These are phyloP conservation scores for Plasmodium adleri DNA, from an alignment of 169 alveolate species.

Conservation along the genomic window DNA sequence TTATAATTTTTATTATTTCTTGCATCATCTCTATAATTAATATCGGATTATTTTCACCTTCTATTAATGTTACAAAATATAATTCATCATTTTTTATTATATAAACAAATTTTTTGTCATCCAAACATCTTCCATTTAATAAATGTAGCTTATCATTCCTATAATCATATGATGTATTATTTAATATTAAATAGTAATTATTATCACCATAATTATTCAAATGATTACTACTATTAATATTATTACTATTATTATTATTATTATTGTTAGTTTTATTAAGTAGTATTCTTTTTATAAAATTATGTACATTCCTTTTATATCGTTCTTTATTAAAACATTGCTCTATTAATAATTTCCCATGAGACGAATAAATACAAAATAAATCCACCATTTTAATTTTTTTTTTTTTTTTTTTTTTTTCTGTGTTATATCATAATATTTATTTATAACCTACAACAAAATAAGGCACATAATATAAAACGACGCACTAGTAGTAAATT, in stretches of 20 bases:
- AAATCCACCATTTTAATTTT: slow-evolving; percentile 41
- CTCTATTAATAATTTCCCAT: slow-evolving; percentile 30
- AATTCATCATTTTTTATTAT: slow-evolving; percentile 28
- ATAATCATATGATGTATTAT: no score
- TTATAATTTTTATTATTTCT: slow-evolving; percentile 38
- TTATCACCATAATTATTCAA: neutral
- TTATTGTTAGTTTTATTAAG: neutral
- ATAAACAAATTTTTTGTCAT: slow-evolving; percentile 16
- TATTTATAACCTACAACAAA: no score
- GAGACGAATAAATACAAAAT: slow-evolving; percentile 26
- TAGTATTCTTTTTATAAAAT: slow-evolving; percentile 18
- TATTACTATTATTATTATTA: neutral
- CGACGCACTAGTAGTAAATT: no score
- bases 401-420: neutral
- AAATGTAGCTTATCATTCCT: no score
- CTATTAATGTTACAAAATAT: slow-evolving; percentile 25
- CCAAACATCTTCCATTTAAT: neutral
- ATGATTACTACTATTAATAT: neutral
- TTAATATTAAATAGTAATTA: neutral
- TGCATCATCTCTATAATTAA: slow-evolving; percentile 52
- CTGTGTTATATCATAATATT: no score
- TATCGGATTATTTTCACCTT: slow-evolving; percentile 45
- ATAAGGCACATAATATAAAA: no score
- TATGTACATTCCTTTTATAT: neutral
- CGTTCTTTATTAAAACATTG: slow-evolving; percentile 19